Conservation (phyloP, 306 rosid species). For the Betula pendula region DNA sequence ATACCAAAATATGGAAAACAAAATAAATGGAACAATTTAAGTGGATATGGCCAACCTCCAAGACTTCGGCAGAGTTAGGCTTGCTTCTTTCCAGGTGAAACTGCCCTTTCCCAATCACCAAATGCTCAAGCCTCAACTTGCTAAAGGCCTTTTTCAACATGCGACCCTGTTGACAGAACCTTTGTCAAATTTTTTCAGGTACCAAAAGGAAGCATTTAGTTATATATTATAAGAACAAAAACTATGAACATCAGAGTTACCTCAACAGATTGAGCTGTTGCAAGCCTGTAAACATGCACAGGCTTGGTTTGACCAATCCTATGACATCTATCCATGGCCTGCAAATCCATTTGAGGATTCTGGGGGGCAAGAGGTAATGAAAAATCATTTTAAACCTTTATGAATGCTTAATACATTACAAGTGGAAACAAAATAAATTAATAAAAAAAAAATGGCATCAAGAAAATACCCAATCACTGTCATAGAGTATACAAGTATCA, state of each 20-base stretch:
- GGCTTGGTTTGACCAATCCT: conserved; percentile 96
- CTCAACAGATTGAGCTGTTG: conserved; percentile 94
- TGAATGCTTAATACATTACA: not conserved
- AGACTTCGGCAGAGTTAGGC: conserved; percentile 23
- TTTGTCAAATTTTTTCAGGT: conserved; percentile 14
- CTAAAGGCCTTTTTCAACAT: conserved; percentile 93
- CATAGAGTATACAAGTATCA: conserved; percentile 95
- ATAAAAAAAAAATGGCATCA: not conserved
- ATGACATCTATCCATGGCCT: conserved; percentile 99
- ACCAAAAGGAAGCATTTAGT: not conserved
- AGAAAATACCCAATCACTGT: conserved; percentile 94
- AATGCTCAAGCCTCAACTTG: conserved; percentile 95
- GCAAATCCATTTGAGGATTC: conserved; percentile 99
- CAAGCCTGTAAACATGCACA: conserved; percentile 94
- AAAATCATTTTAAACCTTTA: conserved; percentile 8
- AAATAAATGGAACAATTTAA: conserved; percentile 3
- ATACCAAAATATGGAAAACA: not conserved
- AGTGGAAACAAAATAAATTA: not conserved
- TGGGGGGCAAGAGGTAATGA: conserved; percentile 36
- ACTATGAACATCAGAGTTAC: conserved; percentile 34
- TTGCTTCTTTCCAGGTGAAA: conserved; percentile 74
- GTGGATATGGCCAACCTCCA: conserved; percentile 55
- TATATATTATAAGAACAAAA: not conserved
- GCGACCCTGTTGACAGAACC: conserved; percentile 66
- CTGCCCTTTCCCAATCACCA: conserved; percentile 91